Conservation (phyloP, 306 rosid genomes). For the Fagus crenata region DNA sequence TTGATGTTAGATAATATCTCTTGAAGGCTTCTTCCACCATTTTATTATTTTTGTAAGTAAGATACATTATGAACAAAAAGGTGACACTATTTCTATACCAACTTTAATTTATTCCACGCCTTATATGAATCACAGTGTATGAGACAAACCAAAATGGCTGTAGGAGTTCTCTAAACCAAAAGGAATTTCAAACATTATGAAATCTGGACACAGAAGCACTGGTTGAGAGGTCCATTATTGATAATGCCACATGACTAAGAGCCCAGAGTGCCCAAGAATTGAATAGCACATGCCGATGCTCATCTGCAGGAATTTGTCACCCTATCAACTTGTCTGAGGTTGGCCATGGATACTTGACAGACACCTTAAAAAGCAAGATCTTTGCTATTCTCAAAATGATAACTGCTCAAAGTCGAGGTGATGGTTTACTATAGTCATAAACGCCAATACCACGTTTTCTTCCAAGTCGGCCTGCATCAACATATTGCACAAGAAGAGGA, state of each 20-base stretch:
- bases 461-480: constrained; percentile 84
- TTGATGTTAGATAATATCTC: neutral
- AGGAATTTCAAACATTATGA: no score
- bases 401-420: constrained; percentile 52
- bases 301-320: neutral
- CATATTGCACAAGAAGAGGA: constrained; percentile 82
- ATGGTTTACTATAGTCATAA: constrained; percentile 54
- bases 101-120: neutral
- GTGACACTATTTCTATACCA: neutral
- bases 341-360: neutral
- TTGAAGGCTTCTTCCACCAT: neutral
- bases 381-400: constrained; percentile 2
- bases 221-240: no score
- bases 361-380: neutral
- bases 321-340: neutral
- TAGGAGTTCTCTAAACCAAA: no score
- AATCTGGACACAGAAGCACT: no score
- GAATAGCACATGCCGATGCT: no score
- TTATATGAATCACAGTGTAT: no score
- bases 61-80: neutral
- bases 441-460: constrained; percentile 86
- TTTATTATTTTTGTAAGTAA: neutral
- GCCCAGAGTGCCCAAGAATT: no score
- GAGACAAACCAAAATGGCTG: no score
- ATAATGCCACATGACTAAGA: no score